Evolutionary conservation across 148 eudicot species (phyloP).

Genomic region (Rheum nobile): DNA sequence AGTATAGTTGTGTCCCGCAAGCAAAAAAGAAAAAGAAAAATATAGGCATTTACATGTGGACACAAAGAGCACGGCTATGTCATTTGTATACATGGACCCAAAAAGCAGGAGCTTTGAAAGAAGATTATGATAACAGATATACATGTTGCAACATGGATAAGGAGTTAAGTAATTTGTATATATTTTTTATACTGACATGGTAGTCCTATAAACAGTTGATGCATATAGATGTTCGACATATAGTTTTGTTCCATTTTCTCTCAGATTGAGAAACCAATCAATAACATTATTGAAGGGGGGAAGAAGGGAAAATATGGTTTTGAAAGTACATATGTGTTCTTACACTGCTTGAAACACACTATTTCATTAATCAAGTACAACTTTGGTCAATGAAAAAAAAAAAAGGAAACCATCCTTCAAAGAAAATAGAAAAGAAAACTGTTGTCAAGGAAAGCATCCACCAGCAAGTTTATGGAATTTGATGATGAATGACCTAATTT

Average conservation of each 20-base stretch:
- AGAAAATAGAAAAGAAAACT: background rate
- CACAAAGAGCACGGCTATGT: background rate
- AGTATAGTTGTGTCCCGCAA: too few relatives aligned
- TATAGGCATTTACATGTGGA: background rate
- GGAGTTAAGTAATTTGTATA: background rate
- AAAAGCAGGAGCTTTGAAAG: background rate
- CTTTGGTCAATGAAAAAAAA: background rate
- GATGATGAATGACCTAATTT: constrained; percentile 5
- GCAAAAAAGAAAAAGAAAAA: too few relatives aligned
- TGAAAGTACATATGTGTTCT: background rate
- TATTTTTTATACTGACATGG: background rate
- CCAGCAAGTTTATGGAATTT: constrained; percentile 6
- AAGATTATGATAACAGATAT: background rate
- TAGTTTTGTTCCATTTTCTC: too few relatives aligned
- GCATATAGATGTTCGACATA: too few relatives aligned
- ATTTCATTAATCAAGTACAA: background rate
- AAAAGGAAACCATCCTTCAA: background rate
- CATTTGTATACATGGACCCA: background rate
- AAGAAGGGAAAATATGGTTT: background rate
- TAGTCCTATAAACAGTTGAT: background rate
- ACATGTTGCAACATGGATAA: background rate
- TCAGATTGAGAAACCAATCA: background rate
- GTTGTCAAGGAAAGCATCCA: background rate
- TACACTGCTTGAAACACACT: background rate
- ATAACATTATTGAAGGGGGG: background rate